A percentile compares a stretch with the other conserved stretches of the same genome.
These are phyloP conservation scores for Fusarium sp. DNA, from an alignment of 2,329 filamentous ascomycete species.

Conservation along the genomic window DNA sequence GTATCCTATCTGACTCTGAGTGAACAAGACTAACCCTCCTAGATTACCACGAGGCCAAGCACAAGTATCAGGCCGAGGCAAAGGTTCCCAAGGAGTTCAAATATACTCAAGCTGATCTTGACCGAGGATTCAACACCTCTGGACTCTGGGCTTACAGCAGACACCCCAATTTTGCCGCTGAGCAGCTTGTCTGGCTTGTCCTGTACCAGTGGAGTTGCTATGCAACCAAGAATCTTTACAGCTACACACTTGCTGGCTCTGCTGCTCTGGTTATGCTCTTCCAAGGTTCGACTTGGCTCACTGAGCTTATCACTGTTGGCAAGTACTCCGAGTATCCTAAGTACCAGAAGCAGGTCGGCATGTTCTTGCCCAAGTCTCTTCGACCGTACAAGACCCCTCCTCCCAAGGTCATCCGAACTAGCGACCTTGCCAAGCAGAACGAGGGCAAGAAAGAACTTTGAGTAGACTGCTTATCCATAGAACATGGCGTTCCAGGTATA, in stretches of 20 bases:
- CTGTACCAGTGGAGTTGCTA: constrained; percentile 91
- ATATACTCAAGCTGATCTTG: constrained; percentile 79
- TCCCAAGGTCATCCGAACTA: constrained; percentile 62
- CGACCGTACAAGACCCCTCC: constrained; percentile 56
- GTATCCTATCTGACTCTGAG: constrained; percentile 35
- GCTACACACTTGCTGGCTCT: constrained; percentile 81
- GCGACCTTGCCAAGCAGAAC: constrained; percentile 60
- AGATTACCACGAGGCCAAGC: constrained; percentile 86
- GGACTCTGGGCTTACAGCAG: constrained; percentile 90
- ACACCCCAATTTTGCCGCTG: constrained; percentile 94
- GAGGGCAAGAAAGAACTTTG: constrained; percentile 52
- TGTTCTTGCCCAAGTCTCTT: constrained; percentile 76
- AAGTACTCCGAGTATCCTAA: constrained; percentile 91
- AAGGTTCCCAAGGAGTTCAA: constrained; percentile 38
- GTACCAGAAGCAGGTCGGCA: constrained; percentile 85
- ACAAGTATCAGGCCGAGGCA: constrained; percentile 73
- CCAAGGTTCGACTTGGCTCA: constrained; percentile 88
- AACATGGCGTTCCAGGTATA: not conserved
- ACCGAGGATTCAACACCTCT: constrained; percentile 86
- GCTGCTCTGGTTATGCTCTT: constrained; percentile 81
- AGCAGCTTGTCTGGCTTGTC: constrained; percentile 89
- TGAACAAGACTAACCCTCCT: constrained; percentile 7
- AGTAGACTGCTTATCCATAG: not conserved
- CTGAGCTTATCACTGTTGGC: constrained; percentile 79
- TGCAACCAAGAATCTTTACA: constrained; percentile 75